These are phyloP conservation scores for Phialophora tarda DNA, from an alignment of 2,329 filamentous ascomycete genomes.

Conservation along the genomic window DNA sequence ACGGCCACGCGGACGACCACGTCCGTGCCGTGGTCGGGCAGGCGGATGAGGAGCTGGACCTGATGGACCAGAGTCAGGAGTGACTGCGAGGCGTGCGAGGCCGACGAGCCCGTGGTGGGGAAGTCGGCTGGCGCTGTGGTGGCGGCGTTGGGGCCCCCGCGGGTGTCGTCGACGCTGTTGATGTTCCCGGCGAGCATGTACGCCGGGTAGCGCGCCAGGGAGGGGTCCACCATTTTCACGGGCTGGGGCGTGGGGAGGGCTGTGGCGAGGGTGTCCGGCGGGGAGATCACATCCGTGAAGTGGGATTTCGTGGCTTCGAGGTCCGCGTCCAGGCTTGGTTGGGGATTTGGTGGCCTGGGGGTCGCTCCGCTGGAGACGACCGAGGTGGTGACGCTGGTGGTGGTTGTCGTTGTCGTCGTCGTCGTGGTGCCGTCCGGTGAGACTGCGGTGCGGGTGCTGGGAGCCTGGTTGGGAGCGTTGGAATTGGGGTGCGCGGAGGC, in stretches of 20 bases:
- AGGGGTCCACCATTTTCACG: constrained; percentile 22
- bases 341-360: neutral
- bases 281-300: constrained; percentile 54
- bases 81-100: neutral
- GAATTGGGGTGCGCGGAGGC: neutral
- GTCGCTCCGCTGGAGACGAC: neutral
- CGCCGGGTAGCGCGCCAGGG: constrained; percentile 32
- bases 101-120: neutral
- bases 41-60: constrained; percentile 77
- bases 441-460: constrained; percentile 1
- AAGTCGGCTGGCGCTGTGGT: neutral
- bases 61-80: constrained; percentile 55
- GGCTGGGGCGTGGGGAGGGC: constrained; percentile 17
- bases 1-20: constrained; percentile 86
- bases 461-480: constrained; percentile 6
- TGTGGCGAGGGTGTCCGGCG: constrained; percentile 38
- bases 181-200: constrained; percentile 36
- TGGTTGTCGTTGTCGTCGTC: constrained; percentile 36
- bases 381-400: constrained; percentile 7
- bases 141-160: neutral
- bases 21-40: constrained; percentile 78
- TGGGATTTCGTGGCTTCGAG: constrained; percentile 49
- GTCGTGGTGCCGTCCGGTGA: constrained; percentile 20
- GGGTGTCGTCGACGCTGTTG: constrained; percentile 27
- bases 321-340: constrained; percentile 18